Base-by-base conservation (phyloP, 228 moss, liverwort and hornwort genomes). In the Sphagnum magellanicum region DNA sequence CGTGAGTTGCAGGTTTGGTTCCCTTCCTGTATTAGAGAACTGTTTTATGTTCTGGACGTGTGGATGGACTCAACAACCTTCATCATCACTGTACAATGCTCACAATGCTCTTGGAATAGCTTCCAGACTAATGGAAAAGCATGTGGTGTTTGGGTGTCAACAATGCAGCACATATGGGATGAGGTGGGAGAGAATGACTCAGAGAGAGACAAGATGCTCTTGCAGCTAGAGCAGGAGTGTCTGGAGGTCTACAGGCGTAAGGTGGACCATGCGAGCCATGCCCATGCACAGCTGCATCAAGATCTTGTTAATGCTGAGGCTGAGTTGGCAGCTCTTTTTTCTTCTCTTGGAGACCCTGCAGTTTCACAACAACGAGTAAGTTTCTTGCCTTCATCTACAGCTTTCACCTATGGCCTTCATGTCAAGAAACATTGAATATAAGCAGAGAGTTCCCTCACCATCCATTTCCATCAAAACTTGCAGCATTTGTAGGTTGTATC, bases 1-100 rank as follows among this genome's bases (percentile, higher is more conserved):
- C 98, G 94, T 4, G 98, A 98, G 75, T 87, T 98, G 14, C 98
- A 98, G 98, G 98, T 97, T 13, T 65, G 82, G 7, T 65, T 59
- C 0, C 5, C 12, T 55, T 12, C 55, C 55, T 55, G 55, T 55
- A 8, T 32, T 32, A 32, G 32, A 32, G 32, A 32, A 32, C 32
- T 32, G 32, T 32, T 32, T 32, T 32, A 32, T 32, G 32, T 32
- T 32, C 32, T 32, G 32, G 32, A 32, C 3, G 32, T 32, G 32
- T 32, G 32, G 32, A 32, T 32, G 32, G 32, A 32, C 32, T 32
- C 32, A 32, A 32, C 32, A 32, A 32, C 32, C 32, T 32, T 32
- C 32, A 32, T 32, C 32, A 32, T 32, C 32, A 32, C 32, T 32
- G 32, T 32, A 32, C 32, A 32, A 32, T 32, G 32, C 32, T 32